Conservation (phyloP, 768 basidiomycete genomes). For the Mycena latifolia region DNA sequence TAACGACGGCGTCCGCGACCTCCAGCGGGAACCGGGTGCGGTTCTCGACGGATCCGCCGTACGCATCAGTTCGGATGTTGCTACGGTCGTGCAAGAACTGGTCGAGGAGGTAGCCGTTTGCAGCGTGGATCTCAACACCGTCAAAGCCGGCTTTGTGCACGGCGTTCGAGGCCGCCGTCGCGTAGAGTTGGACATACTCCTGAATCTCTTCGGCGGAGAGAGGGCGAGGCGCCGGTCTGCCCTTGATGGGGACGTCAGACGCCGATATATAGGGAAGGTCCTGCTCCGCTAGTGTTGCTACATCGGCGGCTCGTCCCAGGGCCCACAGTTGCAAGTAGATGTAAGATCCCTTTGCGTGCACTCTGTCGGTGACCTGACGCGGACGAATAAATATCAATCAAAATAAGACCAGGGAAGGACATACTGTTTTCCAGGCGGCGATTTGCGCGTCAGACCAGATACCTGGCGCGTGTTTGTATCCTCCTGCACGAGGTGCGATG, state of each 20-base stretch:
- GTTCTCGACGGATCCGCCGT: no score
- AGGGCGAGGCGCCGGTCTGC: background rate
- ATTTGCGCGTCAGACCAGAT: slow-evolving; percentile 1
- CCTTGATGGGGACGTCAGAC: background rate
- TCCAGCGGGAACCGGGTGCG: no score
- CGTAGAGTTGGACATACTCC: background rate
- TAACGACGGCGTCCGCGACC: no score
- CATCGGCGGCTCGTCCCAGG: background rate
- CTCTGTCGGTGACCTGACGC: background rate
- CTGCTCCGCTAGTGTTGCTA: background rate
- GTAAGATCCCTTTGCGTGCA: slow-evolving; percentile 1
- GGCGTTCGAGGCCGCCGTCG: background rate
- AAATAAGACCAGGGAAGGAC: background rate
- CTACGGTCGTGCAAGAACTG: no score
- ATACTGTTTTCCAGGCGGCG: background rate
- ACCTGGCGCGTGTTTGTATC: background rate
- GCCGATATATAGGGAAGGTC: background rate
- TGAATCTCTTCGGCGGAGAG: background rate
- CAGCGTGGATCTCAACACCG: background rate
- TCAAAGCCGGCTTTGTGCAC: background rate
- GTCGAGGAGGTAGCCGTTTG: no score
- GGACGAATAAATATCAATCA: background rate
- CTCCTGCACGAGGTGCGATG: background rate
- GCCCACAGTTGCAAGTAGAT: background rate
- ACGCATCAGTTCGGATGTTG: no score